Base-by-base conservation (phyloP, 129 eudicot species). In the Calendula officinalis region DNA sequence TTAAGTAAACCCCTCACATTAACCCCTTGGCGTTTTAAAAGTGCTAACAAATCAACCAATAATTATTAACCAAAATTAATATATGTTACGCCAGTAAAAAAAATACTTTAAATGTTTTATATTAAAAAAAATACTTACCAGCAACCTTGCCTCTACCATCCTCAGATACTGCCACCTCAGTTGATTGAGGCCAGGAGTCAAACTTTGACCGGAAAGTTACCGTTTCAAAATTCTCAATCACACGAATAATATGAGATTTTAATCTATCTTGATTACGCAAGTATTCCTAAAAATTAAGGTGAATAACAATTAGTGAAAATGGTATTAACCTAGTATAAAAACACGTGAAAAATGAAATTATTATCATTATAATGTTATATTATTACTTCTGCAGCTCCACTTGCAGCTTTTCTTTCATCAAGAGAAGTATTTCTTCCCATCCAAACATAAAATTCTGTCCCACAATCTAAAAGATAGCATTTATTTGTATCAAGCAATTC, bases 121-220 rank as follows among this genome's bases (percentile, higher is more conserved):
- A 22, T 17, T 1, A 45, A 42, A 17, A 59, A 17, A 43, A 60
- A 32, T 7, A 75, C 87, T 75, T 52, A 90, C 97, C 97, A 47
- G 97, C 97, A 78, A 90, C 97, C 75, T 86, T 90, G 75, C 97
- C 88, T 82, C 97, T 77, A 68, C 97, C 95, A 74, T 90, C 97
- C 82, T 83, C 97, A 30, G 95, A 70, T 47, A 83, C 89, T 56
- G 91, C 81, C 60, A 74, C 89, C 70, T 76, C 72, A 43, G 88
- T 68, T 69, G 84, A 69, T 67, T 83, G 81, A 66, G 95, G 97
- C 97, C 97, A 90, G 17, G 82, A 55, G 70, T 68, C 80, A 53
- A 90, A 90, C 46, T 83, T 77, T 7, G 95, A 78, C 39, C 81
- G 74, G 60, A 86, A 90, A 75, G 76, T 33, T 50, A 77, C 97